Conservation (phyloP, 129 eudicot species). For the Artemisia annua region DNA sequence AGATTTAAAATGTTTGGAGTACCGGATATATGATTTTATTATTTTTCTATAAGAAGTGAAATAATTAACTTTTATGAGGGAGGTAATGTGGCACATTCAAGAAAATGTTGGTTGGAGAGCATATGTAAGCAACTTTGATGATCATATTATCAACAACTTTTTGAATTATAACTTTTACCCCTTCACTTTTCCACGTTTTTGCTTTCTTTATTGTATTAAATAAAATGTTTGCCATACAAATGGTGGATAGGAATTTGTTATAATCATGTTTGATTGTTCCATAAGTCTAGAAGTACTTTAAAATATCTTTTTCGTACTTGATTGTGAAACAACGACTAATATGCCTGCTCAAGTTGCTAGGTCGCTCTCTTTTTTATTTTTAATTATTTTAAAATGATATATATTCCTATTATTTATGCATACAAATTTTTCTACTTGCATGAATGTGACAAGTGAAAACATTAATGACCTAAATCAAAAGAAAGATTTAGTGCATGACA, state of each 20-base stretch:
- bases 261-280: background rate
- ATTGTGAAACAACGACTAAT: background rate
- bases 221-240: slow-evolving; percentile 4
- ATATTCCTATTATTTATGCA: too few species aligned
- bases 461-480: too few species aligned
- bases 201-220: slow-evolving; percentile 13
- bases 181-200: slow-evolving; percentile 6
- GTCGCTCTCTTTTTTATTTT: too few species aligned
- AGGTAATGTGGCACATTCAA: background rate
- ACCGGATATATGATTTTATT: too few species aligned
- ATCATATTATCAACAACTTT: slow-evolving; percentile 5
- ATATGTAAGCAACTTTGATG: slow-evolving; percentile 19
- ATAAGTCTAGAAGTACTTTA: background rate
- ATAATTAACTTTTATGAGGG: too few species aligned
- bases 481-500: too few species aligned
- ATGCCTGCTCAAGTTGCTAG: too few species aligned
- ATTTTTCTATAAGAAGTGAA: too few species aligned
- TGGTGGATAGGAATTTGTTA: slow-evolving; percentile 9
- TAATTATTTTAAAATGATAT: too few species aligned
- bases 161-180: slow-evolving; percentile 22
- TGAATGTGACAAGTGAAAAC: too few species aligned
- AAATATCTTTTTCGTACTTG: background rate
- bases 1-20: too few species aligned
- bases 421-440: too few species aligned
- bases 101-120: slow-evolving; percentile 3